Evolutionary conservation across 1,139 yeast genomes (phyloP), one percentile per base, ranked within the genome.

Genomic region (Magnusiomyces sp.): DNA sequence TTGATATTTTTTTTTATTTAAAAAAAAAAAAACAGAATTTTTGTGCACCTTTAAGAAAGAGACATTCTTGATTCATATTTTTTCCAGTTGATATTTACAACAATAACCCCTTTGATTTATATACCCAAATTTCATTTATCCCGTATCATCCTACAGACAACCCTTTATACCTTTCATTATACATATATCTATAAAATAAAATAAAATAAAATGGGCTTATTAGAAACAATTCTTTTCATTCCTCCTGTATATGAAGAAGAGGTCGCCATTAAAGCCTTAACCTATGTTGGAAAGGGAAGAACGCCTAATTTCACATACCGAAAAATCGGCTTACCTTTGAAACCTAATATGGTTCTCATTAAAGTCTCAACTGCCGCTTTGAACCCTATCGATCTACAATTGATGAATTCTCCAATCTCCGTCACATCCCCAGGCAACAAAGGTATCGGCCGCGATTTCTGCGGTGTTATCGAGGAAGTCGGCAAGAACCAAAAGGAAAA

Each of bases 391-490:
- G 95, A 86, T 62, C 55, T 76, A 49, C 68, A 81, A 49, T 59
- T 81, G 45, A 70, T 72, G 58, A 69, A 73, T 52, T 60, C 66
- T 50, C 68, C 60, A 40, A 61, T 55, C 59, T 65, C 59, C 56
- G 69, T 67, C 60, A 66, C 65, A 53, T 69, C 62, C n/a, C 59
- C 65, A 0, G 65, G 62, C 1, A 71, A 70, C 38, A 75, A 77
- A 50, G 88, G 87, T 7, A 60, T 81, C 32, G 90, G 92, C 2
- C 70, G 78, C 53, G 95, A 86, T 59, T 85, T 76, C 59, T 66
- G 83, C 11, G 95, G 95, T 37, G 69, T 70, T 1, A 71, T 86
- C 36, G 74, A 74, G 1, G 73, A 78, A 37, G 78, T 81, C 45
- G 94, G 95, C 9, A 63, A 65, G 0, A 62, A 64, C 5, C 53